Evolutionary conservation across 257 asterid species (phyloP), one percentile per base, ranked within the genome.

Genomic region (Solanum paucissectum): DNA sequence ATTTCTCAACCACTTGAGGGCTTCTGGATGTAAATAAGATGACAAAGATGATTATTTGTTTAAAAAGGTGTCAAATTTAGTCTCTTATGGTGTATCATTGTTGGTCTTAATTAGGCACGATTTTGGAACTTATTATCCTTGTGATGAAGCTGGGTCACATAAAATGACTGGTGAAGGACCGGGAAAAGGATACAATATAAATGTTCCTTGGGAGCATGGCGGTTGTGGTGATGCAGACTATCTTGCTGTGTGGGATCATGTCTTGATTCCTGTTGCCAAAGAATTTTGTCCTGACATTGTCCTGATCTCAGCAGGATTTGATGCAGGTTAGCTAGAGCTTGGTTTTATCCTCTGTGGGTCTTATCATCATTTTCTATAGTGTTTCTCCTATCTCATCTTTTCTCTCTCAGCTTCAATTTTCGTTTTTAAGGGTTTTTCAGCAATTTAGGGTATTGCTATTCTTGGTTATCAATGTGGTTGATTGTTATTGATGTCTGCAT

Each of bases 231-330:
- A 97, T 92, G 98, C 98, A 27, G 98, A 97, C 92, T 97, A 97
- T 91, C 91, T 97, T 87, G 99, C 98, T 87, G 98, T 92, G 87
- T 97, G 99, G 99, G 99, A 97, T 87, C 98, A 97, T 84, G 82
- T 96, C 68, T 88, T 96, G 89, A 89, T 94, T 88, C 99, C 99
- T 81, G 97, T 96, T 88, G 98, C 98, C 72, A 93, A 96, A 94
- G 95, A 93, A 68, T 97, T 97, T 89, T 86, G 92, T 89, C 99
- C 99, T 3, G 98, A 97, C 89, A 75, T 97, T 90, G 91, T 97
- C 79, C 64, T 97, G 33, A 86, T 97, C 89, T 97, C 99, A 64
- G 99, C 99, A 27, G 99, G 99, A 77, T 97, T 95, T 85, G 99
- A 97, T 95, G 98, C 99, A 91, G 99, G 99, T 97, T 88, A 87